Base-by-base conservation (phyloP, 805 yeast species). In the Saccharomyces cerevisiae region DNA sequence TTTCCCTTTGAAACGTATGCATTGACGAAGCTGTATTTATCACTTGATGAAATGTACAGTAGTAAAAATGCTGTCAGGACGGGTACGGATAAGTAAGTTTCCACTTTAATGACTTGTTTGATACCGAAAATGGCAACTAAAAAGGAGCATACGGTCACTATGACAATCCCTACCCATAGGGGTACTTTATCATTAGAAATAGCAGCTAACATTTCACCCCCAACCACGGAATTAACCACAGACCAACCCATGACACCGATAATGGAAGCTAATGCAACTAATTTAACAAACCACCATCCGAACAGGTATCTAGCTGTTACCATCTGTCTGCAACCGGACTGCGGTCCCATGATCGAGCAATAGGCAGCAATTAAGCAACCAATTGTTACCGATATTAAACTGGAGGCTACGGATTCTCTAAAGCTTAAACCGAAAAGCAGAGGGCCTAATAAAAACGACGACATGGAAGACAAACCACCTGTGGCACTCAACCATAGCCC, bases 181-280 rank as follows among this genome's bases (percentile, higher is more conserved):
- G 95, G 89, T 0, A 89, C 77, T 56, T 75, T 77, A 14, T 80
- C 87, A 60, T 82, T 71, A 43, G 89, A 82, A 22, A 89, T 73
- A 46, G 85, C 78, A 8, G 81, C 76, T 49, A 89, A 69, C 55
- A 89, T 84, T 70, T 89, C 90, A 21, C 97, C 97, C 41, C 96
- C 96, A 54, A 88, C 83, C 50, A 89, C 94, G 60, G 87, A 80
- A 66, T 88, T 89, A n/a, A 89, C 90, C 36, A 89, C 84, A n/a
- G 92, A 81, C 96, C 96, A 89, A n/a, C 96, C 96, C 61, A 87
- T 67, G 14, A 85, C 85, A 50, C 96, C 95, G 47, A 87, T 69
- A 55, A 87, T 81, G 48, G 88, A 79, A 41, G 86, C 80, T 46
- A 89, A 68, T 4, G 89, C 83, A 49, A 88, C 86, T 53, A 88